Base-by-base conservation (phyloP, 2,329 filamentous ascomycete genomes). In the Trichoderma pleuroti region DNA sequence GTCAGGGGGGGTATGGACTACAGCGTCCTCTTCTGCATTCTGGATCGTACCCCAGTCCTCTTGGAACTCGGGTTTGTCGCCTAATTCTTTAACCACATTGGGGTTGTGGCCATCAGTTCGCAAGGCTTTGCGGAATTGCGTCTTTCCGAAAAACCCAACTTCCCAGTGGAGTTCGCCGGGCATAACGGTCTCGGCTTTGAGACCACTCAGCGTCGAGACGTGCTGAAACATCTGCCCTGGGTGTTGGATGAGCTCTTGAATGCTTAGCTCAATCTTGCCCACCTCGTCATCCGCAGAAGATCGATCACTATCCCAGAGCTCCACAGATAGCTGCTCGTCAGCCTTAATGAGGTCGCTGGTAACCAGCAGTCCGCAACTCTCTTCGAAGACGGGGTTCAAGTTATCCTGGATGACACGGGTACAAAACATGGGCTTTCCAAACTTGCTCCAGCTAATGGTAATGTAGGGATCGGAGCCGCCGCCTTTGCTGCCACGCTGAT, bases 361-460 rank as follows among this genome's bases (percentile, higher is more conserved):
- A 7, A 99, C 93, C 18, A 98, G 84, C 21, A 98, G 85, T 1
- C 93, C 94, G 56, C 93, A 90, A 2, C 89, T 92, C 81, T 98
- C 96, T 76, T 96, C 92, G 84, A 97, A 98, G 5, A 97, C 86
- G 0, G 96, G 96, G 77, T 98, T 97, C 68, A 97, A 86, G 75
- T 98, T 92, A 77, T 98, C 95, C 66, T 95, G 93, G 73, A 98
- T 98, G 65, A 98, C 94, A 61, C 96, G 90, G 1, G 96, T 98
- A 81, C 94, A 98, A 81, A 97, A 98, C 88, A 97, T 97, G 2
- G 95, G 95, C 82, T 99, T 99, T 70, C 92, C 93, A 76, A 98
- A 98, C 80, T 98, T 98, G 76, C 93, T 97, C 84, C 97, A 98
- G 52, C 92, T 91, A 42, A 98, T 86, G 36, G 95, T 98, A 78